Base-by-base conservation (phyloP, 768 basidiomycete species). In the Pholiota molesta region DNA sequence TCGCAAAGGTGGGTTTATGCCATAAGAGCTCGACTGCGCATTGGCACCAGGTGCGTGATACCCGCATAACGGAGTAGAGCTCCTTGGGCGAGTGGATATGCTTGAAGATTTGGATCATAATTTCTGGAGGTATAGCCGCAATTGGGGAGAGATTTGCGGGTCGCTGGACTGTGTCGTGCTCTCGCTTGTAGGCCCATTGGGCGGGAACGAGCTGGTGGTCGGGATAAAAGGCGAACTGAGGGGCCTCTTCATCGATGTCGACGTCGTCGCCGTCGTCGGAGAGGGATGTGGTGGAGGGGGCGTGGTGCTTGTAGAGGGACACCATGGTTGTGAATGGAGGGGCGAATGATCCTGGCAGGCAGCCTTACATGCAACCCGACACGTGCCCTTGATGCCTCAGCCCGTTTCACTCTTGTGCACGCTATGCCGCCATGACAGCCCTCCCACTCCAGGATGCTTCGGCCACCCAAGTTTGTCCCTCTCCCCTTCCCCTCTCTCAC, bases 21-120 rank as follows among this genome's bases (percentile, higher is more conserved):
- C 96, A 99, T 23, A 99, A 82, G 21, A 98, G 83, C 74, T 98
- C 94, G 45, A 96, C 95, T 31, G 94, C 88, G 75, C 95, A 97
- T 72, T 96, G 91, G 81, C 95, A 98, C 95, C 97, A 99, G 28
- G 87, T 83, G 60, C 93, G 88, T 19, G 89, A 95, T 28, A 98
- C 95, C 60, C 90, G 86, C 62, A 96, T 82, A 42, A 86, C 83
- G 65, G 81, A 79, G 65, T 90, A 85, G 52, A 98, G 83, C 74
- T 97, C 92, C 62, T 83, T 81, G 31, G 89, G 78, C 0, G 86
- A 81, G 66, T 90, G 85, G 13, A 99, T 81, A 68, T 95, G 86
- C 66, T 90, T 92, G 67, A 99, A 84, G 70, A 98, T 91, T 72
- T 97, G 90, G 16, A 97, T 92, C 71, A 98, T 87, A 42, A 99